Percentiles rank a stretch among this genome's conserved stretches.
Conservation (phyloP, 345 rosid species). For the Eucalyptus tenuipes region DNA sequence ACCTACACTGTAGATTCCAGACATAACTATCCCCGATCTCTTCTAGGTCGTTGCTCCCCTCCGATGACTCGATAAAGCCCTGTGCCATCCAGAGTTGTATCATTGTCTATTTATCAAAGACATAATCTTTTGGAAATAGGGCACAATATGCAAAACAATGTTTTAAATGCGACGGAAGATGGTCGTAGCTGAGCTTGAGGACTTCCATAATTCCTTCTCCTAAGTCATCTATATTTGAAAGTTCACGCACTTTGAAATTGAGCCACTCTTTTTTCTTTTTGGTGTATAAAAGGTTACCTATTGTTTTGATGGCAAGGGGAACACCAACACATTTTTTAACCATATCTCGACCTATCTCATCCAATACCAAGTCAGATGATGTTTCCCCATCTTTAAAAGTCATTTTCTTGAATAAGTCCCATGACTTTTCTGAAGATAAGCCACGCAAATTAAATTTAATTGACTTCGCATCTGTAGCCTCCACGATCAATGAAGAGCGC, state of each 20-base stretch:
- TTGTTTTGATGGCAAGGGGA: conserved; percentile 6
- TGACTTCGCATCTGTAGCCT: neutral
- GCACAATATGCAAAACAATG: conserved; percentile 10
- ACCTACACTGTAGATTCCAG: neutral
- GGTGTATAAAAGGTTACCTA: neutral
- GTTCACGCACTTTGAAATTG: neutral
- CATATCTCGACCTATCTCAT: neutral
- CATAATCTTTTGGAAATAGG: neutral
- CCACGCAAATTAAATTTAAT: neutral
- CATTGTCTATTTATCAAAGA: neutral
- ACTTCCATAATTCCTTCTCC: neutral
- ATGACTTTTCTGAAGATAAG: neutral
- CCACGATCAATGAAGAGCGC: neutral
- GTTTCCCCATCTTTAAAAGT: neutral
- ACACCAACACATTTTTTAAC: neutral
- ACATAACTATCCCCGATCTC: neutral
- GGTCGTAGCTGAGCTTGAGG: conserved; percentile 2
- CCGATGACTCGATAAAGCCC: neutral
- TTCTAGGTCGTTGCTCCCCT: neutral
- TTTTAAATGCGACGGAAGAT: conserved; percentile 6
- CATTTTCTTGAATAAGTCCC: neutral
- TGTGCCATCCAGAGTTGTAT: conserved; percentile 18
- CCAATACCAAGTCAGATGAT: neutral
- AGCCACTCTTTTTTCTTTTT: neutral
- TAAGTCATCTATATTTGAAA: neutral